Evolutionary conservation across 1,284 basidiomycete genomes (phyloP), one percentile per base, ranked within the genome.

Genomic region (Ustilago nuda): DNA sequence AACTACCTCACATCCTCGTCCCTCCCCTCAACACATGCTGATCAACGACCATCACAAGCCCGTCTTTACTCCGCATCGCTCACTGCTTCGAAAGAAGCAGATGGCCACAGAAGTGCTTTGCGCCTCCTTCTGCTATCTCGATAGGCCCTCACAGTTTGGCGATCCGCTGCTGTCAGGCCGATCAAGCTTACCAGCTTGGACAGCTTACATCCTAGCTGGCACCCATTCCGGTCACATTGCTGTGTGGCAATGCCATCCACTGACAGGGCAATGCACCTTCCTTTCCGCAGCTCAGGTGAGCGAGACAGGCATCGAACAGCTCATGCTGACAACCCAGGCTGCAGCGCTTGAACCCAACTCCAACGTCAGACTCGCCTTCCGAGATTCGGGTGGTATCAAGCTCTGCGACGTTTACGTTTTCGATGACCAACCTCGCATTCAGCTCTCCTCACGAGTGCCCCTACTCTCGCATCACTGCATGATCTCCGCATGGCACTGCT

Each of bases 161-260:
- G 43, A 45, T 7, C 7, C n/a, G n/a, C 15, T 19, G 15, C 12
- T 55, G 12, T 39, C 19, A 35, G 3, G 19, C 53, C 41, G 19
- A 6, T 23, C 52, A 17, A 54, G 55, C 6, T 7, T 19, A 45
- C 43, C n/a, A 19, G 43, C 43, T 45, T 45, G n/a, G 7, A 45
- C 11, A 4, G 46, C 64, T 15, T 61, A 67, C 41, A 33, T 76
- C 30, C 27, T 70, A 7, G 70, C 64, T 15, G 74, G 70, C 35
- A 69, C 63, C 6, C 48, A 66, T 7, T 72, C 74, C 3, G 74
- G 74, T 12, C 66, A 76, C 50, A 56, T 72, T 17, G 69, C 59
- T 33, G 13, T 70, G 27, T 70, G 66, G 62, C 8, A 59, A n/a
- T 76, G 66, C 46, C 61, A 57, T 6, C 33, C 68, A 8, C 8